A percentile compares a stretch with the other conserved stretches of the same genome.
These are phyloP conservation scores for Ceratocystis ficicola DNA, from an alignment of 2,329 filamentous ascomycete genomes.

Conservation along the genomic window DNA sequence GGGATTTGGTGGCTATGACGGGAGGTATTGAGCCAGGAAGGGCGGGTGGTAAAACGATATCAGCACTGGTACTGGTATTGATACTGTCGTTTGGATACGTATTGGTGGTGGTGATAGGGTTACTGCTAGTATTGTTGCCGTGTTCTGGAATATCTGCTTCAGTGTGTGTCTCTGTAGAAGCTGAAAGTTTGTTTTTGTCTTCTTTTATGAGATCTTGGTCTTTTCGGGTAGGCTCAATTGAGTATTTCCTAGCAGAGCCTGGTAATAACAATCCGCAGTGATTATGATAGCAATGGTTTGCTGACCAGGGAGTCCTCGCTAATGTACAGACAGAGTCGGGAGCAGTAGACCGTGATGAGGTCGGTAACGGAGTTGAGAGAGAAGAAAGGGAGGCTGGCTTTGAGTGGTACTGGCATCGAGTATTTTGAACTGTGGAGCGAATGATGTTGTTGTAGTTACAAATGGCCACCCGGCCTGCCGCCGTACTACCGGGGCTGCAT, in stretches of 20 bases:
- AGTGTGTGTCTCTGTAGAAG: background rate
- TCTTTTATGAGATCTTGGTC: background rate
- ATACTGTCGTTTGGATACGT: background rate
- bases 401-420: background rate
- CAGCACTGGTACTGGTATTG: background rate
- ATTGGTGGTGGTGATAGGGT: background rate
- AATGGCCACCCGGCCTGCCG: constrained; percentile 21
- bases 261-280: background rate
- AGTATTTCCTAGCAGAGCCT: background rate
- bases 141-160: background rate
- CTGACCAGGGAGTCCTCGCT: background rate
- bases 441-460: constrained; percentile 8
- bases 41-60: background rate
- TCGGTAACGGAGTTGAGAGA: background rate
- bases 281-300: background rate
- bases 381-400: background rate
- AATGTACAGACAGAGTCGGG: background rate
- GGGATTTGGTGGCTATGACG: constrained; percentile 11
- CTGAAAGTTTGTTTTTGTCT: background rate
- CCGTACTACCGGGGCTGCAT: constrained; percentile 23
- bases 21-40: constrained; percentile 10
- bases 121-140: background rate
- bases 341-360: background rate
- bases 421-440: background rate
- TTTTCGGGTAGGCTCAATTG: background rate